A percentile compares a stretch with the other conserved stretches of the same genome.
Evolutionary conservation across 768 basidiomycete genomes (phyloP).

Genomic region (Pleurotus djamor): DNA sequence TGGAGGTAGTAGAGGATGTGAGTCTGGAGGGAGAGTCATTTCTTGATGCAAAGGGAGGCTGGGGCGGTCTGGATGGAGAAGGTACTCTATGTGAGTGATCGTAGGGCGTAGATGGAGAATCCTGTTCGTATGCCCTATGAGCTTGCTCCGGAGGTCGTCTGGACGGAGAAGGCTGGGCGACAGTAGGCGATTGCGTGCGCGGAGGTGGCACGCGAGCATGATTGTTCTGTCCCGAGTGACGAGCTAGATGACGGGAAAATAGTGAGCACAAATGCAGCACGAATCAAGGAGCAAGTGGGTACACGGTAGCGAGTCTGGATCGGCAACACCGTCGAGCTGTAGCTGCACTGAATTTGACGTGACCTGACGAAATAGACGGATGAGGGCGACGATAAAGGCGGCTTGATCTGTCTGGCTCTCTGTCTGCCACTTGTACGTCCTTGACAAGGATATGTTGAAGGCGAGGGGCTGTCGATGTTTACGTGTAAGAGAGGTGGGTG

Average conservation of each 20-base stretch:
- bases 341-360: conserved; percentile 41
- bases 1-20: conserved; percentile 36
- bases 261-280: not conserved
- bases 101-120: not conserved
- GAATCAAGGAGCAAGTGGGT: conserved; percentile 10
- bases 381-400: conserved; percentile 63
- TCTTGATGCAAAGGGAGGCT: conserved; percentile 19
- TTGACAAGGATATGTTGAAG: conserved; percentile 84
- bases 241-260: conserved; percentile 6
- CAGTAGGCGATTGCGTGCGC: not conserved
- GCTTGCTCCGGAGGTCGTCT: conserved; percentile 14
- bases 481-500: not conserved
- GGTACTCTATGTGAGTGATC: conserved; percentile 18
- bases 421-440: conserved; percentile 89
- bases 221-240: conserved; percentile 18
- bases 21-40: conserved; percentile 29
- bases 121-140: conserved; percentile 15
- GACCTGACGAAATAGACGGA: conserved; percentile 58
- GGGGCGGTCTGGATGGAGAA: conserved; percentile 13
- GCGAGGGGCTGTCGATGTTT: conserved; percentile 43
- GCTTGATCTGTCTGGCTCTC: conserved; percentile 73
- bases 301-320: conserved; percentile 34
- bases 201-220: conserved; percentile 16
- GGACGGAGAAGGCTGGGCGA: conserved; percentile 4
- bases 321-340: conserved; percentile 57